Evolutionary conservation across 179 eudicot species (phyloP), one percentile per base, ranked within the genome.

Genomic region (Carnegiea gigantea): DNA sequence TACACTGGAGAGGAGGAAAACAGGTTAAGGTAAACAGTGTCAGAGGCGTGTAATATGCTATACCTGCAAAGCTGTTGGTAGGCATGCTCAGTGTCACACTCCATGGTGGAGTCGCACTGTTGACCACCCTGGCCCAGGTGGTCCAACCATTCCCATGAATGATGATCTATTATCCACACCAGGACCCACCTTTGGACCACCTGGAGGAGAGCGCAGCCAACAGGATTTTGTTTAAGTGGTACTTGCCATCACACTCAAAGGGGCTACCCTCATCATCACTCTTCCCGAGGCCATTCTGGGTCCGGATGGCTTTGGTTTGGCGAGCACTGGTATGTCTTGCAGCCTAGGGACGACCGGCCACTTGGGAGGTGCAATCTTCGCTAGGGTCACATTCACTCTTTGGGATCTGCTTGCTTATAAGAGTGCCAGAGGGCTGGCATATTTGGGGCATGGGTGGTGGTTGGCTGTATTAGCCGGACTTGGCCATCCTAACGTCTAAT

Each of bases 161-260:
- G 2, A 89, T 82, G 3, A 89, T 82, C 46, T 83, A 51, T 7
- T 83, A 83, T 26, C 82, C 82, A 71, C 92, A 88, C n/a, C 90
- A 80, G 1, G 82, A 73, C 20, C 86, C 82, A 0, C 73, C n/a
- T 0, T 77, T 80, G 81, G 44, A 89, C 9, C 6, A 6, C 44
- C 44, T 90, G 0, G 90, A 88, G 4, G 92, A 90, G n/a, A 88
- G 68, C 12, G 92, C 89, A 23, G 86, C 93, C 38, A 90, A 85
- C 0, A 57, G 79, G 12, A 48, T 78, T 21, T 77, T 46, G 43
- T 87, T 78, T 2, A 82, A 76, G 77, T 88, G 90, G 85, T 72
- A 89, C 36, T 48, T 18, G 9, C 40, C 79, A 33, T 90, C 90
- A 15, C 92, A 89, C n/a, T 76, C 80, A 0, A 86, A 85, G 1